Conservation (phyloP, 1,284 basidiomycete genomes). For the Mycena citricolor region DNA sequence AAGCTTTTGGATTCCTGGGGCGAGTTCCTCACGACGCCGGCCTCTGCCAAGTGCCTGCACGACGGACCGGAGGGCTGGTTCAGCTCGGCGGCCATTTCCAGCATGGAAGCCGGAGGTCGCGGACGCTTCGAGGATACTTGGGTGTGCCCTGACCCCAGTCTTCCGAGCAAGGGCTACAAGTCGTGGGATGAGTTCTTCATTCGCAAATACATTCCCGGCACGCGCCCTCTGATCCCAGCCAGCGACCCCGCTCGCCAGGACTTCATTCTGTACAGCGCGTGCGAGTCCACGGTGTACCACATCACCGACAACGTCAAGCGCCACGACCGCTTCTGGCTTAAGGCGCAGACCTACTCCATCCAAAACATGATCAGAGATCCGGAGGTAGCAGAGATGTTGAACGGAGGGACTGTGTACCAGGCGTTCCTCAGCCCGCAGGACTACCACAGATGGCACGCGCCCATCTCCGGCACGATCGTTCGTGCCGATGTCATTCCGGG, state of each 20-base stretch:
- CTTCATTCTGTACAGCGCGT: conserved; percentile 41
- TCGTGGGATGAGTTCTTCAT: conserved; percentile 62
- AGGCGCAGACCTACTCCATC: conserved; percentile 31
- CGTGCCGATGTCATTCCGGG: conserved; percentile 45
- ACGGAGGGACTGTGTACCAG: conserved; percentile 54
- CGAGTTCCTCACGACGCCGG: conserved; percentile 43
- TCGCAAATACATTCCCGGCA: conserved; percentile 37
- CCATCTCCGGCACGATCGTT: conserved; percentile 47
- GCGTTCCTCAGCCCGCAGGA: conserved; percentile 47
- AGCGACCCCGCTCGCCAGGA: conserved; percentile 35
- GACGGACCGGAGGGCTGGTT: conserved; percentile 44
- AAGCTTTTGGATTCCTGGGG: conserved; percentile 49
- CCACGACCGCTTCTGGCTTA: conserved; percentile 36
- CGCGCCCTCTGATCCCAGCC: conserved; percentile 43
- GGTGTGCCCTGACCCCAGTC: conserved; percentile 40
- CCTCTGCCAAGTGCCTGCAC: conserved; percentile 41
- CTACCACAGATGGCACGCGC: conserved; percentile 59
- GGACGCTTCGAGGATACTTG: conserved; percentile 34
- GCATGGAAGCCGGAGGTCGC: conserved; percentile 21
- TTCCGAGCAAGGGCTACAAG: conserved; percentile 41
- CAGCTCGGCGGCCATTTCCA: conserved; percentile 33
- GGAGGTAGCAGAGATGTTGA: conserved; percentile 32
- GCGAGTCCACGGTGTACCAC: conserved; percentile 39
- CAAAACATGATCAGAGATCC: background rate
- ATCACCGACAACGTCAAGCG: background rate